Conservation (phyloP, 208 protist genomes). For the Crithidia sp. region DNA sequence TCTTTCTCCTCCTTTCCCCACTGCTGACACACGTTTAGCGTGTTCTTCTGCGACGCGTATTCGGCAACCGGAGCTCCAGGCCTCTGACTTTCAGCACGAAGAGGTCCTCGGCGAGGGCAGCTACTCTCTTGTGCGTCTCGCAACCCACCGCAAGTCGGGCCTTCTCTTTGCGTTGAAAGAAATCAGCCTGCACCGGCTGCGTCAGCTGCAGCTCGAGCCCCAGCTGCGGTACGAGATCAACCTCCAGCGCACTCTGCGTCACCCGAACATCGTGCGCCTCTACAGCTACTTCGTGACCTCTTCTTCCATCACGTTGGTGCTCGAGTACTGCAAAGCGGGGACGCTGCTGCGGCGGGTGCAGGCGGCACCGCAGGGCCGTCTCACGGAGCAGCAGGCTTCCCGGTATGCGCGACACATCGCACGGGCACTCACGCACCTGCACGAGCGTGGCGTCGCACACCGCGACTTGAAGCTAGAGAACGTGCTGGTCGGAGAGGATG, state of each 20-base stretch:
- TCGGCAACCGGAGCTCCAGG: conserved; percentile 60
- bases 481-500: conserved; percentile 73
- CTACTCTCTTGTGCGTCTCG: conserved; percentile 78
- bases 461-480: conserved; percentile 94
- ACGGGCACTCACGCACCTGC: conserved; percentile 73
- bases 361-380: conserved; percentile 28
- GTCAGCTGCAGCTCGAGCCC: conserved; percentile 34
- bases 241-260: conserved; percentile 79
- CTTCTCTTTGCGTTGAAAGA: conserved; percentile 79
- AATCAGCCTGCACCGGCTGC: conserved; percentile 48
- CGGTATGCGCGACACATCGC: conserved; percentile 75
- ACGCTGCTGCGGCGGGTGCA: conserved; percentile 59
- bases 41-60: conserved; percentile 21
- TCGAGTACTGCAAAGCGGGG: conserved; percentile 76
- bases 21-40: neutral
- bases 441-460: conserved; percentile 79
- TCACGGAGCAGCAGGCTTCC: conserved; percentile 51
- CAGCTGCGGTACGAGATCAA: conserved; percentile 86
- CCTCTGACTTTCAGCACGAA: conserved; percentile 63
- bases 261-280: conserved; percentile 83
- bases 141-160: conserved; percentile 62
- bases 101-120: conserved; percentile 70
- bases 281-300: conserved; percentile 80
- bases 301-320: conserved; percentile 56
- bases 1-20: too few species aligned